phyloP scores from a whole-genome alignment of 352 stramenopile species.

The Phytophthora europaea region DNA sequence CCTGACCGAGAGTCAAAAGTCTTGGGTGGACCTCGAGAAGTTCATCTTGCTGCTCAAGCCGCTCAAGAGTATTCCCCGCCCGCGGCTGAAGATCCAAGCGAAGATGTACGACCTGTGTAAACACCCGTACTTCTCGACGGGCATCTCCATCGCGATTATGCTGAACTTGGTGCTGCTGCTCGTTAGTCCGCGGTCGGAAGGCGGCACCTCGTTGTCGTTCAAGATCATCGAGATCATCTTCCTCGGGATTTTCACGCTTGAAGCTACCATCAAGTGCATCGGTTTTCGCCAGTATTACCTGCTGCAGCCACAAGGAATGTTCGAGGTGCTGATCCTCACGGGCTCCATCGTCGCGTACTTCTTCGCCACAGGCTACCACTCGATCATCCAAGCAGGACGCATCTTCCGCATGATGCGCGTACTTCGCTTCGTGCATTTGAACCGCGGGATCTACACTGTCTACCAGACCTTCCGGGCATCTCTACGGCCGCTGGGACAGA shows the following conservation, averaged over 20 bases:
- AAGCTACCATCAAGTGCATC: slow-evolving; percentile 68
- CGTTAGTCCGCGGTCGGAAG: slow-evolving; percentile 55
- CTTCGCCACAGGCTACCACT: slow-evolving; percentile 67
- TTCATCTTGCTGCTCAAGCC: slow-evolving; percentile 81
- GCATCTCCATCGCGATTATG: slow-evolving; percentile 69
- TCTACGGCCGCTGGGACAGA: slow-evolving; percentile 72
- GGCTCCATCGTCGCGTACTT: slow-evolving; percentile 79
- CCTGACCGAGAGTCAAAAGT: slow-evolving; percentile 81
- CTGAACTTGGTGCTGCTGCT: slow-evolving; percentile 79
- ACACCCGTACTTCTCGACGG: slow-evolving; percentile 64
- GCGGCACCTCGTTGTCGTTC: slow-evolving; percentile 44
- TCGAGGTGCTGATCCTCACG: slow-evolving; percentile 70
- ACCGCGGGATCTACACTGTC: slow-evolving; percentile 75
- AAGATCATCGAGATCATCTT: slow-evolving; percentile 80
- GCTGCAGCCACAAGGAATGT: slow-evolving; percentile 57
- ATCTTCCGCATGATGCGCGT: slow-evolving; percentile 86
- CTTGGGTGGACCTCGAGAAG: slow-evolving; percentile 85
- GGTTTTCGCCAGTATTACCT: slow-evolving; percentile 77
- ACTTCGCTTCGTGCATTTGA: slow-evolving; percentile 78
- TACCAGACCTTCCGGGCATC: slow-evolving; percentile 84
- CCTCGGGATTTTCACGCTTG: slow-evolving; percentile 63
- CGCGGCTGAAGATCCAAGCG: slow-evolving; percentile 35
- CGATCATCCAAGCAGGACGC: slow-evolving; percentile 73
- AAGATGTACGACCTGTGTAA: slow-evolving; percentile 69
- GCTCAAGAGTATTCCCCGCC: slow-evolving; percentile 62